phyloP scores from a whole-genome alignment of 2,329 filamentous ascomycete species.

The Nothopassalora personata region DNA sequence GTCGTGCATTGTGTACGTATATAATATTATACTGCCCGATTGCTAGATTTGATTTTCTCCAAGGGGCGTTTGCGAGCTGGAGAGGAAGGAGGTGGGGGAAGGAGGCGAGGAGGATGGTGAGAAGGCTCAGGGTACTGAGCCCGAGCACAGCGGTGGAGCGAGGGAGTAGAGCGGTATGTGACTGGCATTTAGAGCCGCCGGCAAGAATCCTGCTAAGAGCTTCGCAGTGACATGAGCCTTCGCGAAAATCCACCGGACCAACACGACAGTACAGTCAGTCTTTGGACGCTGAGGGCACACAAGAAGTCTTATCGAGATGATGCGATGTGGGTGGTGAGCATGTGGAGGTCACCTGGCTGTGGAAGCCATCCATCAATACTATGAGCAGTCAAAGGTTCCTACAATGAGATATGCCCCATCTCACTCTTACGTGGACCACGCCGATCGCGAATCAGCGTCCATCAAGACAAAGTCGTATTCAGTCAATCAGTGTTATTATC shows the following conservation, averaged over 20 bases:
- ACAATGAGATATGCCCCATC: not conserved
- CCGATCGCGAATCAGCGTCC: too few relatives aligned
- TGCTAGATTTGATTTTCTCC: too few relatives aligned
- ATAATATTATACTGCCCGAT: too few relatives aligned
- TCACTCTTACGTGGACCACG: not conserved
- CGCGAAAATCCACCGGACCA: too few relatives aligned
- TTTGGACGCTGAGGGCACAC: not conserved
- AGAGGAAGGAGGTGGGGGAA: too few relatives aligned
- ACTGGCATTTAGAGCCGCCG: not conserved
- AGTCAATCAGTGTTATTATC: not conserved
- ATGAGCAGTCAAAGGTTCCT: not conserved
- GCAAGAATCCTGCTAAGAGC: too few relatives aligned
- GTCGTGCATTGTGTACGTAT: too few relatives aligned
- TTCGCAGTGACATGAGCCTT: too few relatives aligned
- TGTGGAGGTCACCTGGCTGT: not conserved
- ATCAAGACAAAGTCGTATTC: not conserved
- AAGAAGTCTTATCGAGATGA: not conserved
- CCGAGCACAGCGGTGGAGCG: not conserved
- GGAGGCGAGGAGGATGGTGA: not conserved
- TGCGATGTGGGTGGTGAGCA: not conserved
- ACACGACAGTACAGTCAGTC: too few relatives aligned
- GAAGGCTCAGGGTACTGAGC: not conserved
- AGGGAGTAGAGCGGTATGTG: not conserved
- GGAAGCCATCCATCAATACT: not conserved
- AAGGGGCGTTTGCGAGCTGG: too few relatives aligned